These are phyloP conservation scores for Penicillium silybi DNA, from an alignment of 495 filamentous ascomycete species.

Conservation along the genomic window DNA sequence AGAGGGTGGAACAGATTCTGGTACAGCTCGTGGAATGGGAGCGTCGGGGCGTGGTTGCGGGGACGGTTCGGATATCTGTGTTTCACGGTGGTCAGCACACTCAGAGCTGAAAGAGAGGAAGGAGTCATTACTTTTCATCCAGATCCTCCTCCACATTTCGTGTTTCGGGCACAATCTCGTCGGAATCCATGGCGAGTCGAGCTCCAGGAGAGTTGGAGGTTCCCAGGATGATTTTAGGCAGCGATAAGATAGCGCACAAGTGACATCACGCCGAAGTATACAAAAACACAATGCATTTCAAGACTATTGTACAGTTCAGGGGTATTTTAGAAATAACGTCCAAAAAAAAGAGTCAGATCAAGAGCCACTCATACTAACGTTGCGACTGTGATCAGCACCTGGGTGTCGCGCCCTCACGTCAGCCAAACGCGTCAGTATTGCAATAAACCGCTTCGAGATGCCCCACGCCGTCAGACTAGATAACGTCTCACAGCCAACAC, in stretches of 20 bases:
- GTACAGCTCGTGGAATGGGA: constrained; percentile 81
- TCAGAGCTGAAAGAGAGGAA: not conserved
- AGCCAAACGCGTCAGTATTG: constrained; percentile 28
- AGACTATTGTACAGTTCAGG: not conserved
- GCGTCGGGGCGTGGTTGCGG: constrained; percentile 69
- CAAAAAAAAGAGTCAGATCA: constrained; percentile 1
- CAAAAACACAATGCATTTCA: not conserved
- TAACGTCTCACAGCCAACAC: constrained; percentile 41
- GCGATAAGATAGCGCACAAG: constrained; percentile 26
- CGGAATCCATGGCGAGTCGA: constrained; percentile 41
- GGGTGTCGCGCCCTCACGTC: constrained; percentile 16
- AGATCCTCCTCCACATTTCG: constrained; percentile 48
- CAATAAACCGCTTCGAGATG: constrained; percentile 29
- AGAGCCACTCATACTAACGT: constrained; percentile 1
- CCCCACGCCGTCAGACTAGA: constrained; percentile 37
- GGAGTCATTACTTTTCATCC: constrained; percentile 54
- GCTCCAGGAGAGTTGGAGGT: constrained; percentile 18
- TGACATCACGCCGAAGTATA: constrained; percentile 12
- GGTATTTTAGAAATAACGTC: not conserved
- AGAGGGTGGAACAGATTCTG: constrained; percentile 79
- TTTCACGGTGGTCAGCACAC: constrained; percentile 21
- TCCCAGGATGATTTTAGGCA: constrained; percentile 30
- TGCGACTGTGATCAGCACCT: constrained; percentile 2
- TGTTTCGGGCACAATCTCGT: constrained; percentile 32
- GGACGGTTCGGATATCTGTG: constrained; percentile 79